Percentiles rank a stretch among this genome's conserved stretches.
Evolutionary conservation across 805 yeast species (phyloP).

Genomic region (Barnettozyma vustinii): DNA sequence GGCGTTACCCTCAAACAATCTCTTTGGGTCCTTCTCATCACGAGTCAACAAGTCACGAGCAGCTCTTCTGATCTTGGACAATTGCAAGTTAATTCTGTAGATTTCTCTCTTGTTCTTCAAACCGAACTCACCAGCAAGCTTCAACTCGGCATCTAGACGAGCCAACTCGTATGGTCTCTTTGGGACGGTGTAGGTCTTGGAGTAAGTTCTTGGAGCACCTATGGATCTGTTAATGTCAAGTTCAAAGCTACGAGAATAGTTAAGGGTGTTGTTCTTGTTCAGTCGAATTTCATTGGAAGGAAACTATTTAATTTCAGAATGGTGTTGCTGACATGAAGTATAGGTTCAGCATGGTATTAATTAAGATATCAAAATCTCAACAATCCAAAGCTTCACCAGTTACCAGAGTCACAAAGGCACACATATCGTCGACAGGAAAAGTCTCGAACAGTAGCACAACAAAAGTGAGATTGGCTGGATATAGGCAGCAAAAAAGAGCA

Average conservation of each 20-base stretch:
- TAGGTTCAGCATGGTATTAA: neutral
- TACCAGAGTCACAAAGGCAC: neutral
- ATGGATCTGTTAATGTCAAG: constrained; percentile 18
- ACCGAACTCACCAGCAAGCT: constrained; percentile 99
- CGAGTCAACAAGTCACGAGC: constrained; percentile 99
- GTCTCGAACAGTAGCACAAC: neutral
- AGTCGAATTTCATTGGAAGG: neutral
- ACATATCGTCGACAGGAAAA: neutral
- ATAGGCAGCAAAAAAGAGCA: neutral
- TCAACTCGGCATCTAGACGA: constrained; percentile 98
- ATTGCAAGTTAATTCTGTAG: constrained; percentile 99
- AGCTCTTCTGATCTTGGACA: constrained; percentile 99
- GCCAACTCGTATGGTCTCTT: constrained; percentile 99
- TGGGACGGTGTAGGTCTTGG: constrained; percentile 99
- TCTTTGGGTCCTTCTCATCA: constrained; percentile 99
- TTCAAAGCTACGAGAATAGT: constrained; percentile 1
- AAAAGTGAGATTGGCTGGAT: neutral
- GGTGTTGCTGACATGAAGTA: neutral
- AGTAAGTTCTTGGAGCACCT: constrained; percentile 99
- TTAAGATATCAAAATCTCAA: neutral
- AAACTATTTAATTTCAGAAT: constrained; percentile 6
- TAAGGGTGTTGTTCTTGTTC: neutral
- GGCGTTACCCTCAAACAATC: constrained; percentile 99
- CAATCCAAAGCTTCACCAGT: neutral
- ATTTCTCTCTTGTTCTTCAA: constrained; percentile 99